Percentiles rank a stretch among this genome's conserved stretches.
Evolutionary conservation across 768 basidiomycete species (phyloP).

Genomic region (Bullera alba): DNA sequence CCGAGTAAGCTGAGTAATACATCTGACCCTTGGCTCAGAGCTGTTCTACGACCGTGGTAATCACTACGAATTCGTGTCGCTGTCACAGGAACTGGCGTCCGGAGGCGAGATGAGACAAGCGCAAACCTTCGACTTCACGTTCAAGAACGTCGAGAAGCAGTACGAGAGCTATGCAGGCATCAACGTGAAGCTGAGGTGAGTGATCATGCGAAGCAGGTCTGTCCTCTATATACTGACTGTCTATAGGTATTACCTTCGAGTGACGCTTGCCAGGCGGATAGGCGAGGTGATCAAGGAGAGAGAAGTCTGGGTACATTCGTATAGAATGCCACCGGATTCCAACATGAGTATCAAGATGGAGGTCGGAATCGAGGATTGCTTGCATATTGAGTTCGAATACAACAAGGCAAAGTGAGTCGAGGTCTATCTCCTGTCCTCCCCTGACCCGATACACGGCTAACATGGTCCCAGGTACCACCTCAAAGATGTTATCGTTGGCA

Average conservation of each 20-base stretch:
- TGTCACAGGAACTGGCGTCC: constrained; percentile 88
- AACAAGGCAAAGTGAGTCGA: constrained; percentile 92
- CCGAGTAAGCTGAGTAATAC: not conserved
- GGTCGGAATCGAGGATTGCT: constrained; percentile 96
- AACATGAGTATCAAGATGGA: constrained; percentile 99
- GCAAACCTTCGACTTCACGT: constrained; percentile 91
- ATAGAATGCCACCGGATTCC: constrained; percentile 95
- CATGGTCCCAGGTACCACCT: constrained; percentile 82
- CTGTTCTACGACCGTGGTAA: constrained; percentile 96
- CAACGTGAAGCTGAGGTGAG: constrained; percentile 91
- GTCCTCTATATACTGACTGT: not conserved
- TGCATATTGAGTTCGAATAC: constrained; percentile 99
- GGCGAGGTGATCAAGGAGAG: constrained; percentile 88
- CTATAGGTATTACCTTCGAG: constrained; percentile 82
- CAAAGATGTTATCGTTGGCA: constrained; percentile 98
- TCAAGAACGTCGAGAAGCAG: constrained; percentile 99
- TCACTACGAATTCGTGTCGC: constrained; percentile 93
- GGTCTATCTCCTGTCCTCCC: not conserved
- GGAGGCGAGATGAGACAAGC: constrained; percentile 97
- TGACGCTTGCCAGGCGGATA: constrained; percentile 82
- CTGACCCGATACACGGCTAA: not conserved
- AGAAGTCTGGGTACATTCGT: constrained; percentile 97
- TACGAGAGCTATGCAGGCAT: constrained; percentile 97
- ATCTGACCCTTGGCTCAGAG: constrained; percentile 49
- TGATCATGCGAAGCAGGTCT: not conserved